Evolutionary conservation across 768 basidiomycete species (phyloP), one percentile per base, ranked within the genome.

Genomic region (Trametes sanguinea): DNA sequence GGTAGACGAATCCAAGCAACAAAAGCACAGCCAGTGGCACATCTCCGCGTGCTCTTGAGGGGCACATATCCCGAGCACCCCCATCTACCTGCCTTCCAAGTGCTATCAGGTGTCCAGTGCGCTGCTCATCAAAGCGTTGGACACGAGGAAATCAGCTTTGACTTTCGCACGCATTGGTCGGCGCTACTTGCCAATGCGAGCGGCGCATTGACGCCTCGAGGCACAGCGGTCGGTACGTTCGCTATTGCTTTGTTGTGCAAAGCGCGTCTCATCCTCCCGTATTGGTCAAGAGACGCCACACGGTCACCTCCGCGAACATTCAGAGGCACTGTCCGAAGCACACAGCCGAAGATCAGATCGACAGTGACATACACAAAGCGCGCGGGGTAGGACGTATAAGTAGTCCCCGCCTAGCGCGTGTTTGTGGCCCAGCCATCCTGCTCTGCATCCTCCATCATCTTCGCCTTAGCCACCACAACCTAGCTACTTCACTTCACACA

Each of bases 281-380:
- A 30, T 9, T 3, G 44, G 54, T 13, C 39, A 9, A 11, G 14
- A 3, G 27, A 42, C 29, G 27, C 46, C 17, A 7, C 35, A 10
- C 8, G 9, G 40, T 57, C 47, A 42, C 39, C 47, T 10, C 47
- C 47, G 54, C 54, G 44, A 33, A 17, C 7, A 10, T 42, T 7
- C 13, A 48, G 55, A 57, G 46, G 54, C 46, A 40, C 17, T 9
- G 35, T 50, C 47, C 56, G 37, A 40, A 17, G 6, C n/a, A 16
- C 6, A 8, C 27, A 50, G 48, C 56, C 56, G 56, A 57, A 57
- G 39, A 57, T 57, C 56, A 29, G 22, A 57, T 57, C 56, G 35
- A 47, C 37, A 27, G 48, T 22, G 27, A 57, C 56, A 29, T 50
- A 48, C 10, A 30, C 57, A 58, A 58, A 58, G 57, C 57, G 57